These are phyloP conservation scores for Gossypium anomalum DNA, from an alignment of 345 rosid species.

Conservation along the genomic window DNA sequence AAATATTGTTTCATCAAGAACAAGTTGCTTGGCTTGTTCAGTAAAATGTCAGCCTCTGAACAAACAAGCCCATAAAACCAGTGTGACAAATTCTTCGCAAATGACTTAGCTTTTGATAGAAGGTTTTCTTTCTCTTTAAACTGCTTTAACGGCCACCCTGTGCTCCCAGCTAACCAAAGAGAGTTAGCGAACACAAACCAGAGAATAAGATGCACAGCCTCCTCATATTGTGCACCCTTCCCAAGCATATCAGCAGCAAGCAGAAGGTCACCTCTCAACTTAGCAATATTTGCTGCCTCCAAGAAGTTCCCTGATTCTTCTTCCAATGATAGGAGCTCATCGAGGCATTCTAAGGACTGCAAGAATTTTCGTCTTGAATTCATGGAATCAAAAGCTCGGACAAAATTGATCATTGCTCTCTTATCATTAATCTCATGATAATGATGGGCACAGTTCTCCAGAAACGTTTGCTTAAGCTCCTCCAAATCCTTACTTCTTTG, in stretches of 20 bases:
- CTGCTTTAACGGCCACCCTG: conserved; percentile 48
- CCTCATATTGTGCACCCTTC: conserved; percentile 28
- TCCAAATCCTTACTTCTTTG: conserved; percentile 17
- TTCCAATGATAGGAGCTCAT: conserved; percentile 35
- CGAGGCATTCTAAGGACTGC: conserved; percentile 28
- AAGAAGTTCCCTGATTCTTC: conserved; percentile 34
- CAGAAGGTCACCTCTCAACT: conserved; percentile 33
- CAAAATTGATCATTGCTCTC: conserved; percentile 31
- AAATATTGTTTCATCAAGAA: conserved; percentile 25
- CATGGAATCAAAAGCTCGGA: conserved; percentile 27
- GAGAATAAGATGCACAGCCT: conserved; percentile 31
- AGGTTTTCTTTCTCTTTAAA: conserved; percentile 30
- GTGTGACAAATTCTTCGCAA: conserved; percentile 22
- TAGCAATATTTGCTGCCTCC: conserved; percentile 36
- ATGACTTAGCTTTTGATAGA: conserved; percentile 32
- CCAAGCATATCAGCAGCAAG: conserved; percentile 34
- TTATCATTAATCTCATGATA: conserved; percentile 24
- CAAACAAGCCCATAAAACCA: conserved; percentile 27
- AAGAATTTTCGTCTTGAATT: conserved; percentile 26
- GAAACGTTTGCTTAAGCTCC: conserved; percentile 31
- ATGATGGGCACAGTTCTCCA: conserved; percentile 39
- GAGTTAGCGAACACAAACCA: conserved; percentile 35
- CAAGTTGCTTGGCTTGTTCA: conserved; percentile 17
- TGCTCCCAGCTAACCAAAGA: conserved; percentile 37
- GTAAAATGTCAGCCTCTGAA: conserved; percentile 28